These are phyloP conservation scores for Quercus suber DNA, from an alignment of 306 rosid species.

Conservation along the genomic window DNA sequence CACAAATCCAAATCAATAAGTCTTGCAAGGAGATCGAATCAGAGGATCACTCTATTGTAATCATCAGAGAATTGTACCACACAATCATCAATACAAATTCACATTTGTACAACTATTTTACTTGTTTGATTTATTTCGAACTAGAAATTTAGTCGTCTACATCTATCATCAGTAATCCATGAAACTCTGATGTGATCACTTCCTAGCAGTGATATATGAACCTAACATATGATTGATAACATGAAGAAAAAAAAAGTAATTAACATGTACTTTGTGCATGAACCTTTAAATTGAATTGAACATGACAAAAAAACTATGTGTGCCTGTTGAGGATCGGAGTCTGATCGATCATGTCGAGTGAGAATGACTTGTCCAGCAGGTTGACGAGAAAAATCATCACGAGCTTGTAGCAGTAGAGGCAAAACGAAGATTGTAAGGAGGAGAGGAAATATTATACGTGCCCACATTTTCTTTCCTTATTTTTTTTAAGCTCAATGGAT, in stretches of 20 bases:
- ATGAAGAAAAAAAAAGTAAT: neutral
- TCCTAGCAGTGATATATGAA: constrained; percentile 72
- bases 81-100: too few relatives aligned
- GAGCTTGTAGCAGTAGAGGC: constrained; percentile 10
- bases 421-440: constrained; percentile 10
- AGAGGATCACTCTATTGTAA: too few relatives aligned
- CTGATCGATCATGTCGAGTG: constrained; percentile 20
- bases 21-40: too few relatives aligned
- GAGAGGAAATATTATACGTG: neutral
- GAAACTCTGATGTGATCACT: constrained; percentile 60
- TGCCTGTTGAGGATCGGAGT: constrained; percentile 28
- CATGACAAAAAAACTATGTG: too few relatives aligned
- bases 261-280: too few relatives aligned
- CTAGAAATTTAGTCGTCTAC: too few relatives aligned
- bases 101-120: too few relatives aligned
- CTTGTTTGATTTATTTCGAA: too few relatives aligned
- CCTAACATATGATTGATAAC: constrained; percentile 30
- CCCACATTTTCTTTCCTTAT: neutral
- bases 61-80: too few relatives aligned
- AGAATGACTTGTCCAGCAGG: constrained; percentile 24
- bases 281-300: too few relatives aligned
- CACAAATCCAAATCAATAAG: too few relatives aligned
- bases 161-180: constrained; percentile 61
- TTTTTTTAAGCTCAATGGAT: neutral
- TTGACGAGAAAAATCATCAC: constrained; percentile 19